Percentiles rank a stretch among this genome's conserved stretches.
phyloP scores from a whole-genome alignment of 306 rosid genomes.

The Vicia faba region DNA sequence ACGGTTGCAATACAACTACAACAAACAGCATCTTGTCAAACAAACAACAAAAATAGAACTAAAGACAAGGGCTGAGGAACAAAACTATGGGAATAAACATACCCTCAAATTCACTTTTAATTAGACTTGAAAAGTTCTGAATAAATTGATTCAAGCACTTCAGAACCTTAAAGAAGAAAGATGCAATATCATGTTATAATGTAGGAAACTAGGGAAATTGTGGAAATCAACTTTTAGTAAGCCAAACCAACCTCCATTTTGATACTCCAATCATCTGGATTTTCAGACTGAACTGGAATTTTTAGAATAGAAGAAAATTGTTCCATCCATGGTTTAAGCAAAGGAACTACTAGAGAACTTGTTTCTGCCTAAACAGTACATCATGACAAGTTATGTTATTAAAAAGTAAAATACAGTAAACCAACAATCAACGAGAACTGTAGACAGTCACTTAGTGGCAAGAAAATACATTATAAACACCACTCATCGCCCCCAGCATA shows the following conservation, averaged over 20 bases:
- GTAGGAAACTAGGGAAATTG: conserved; percentile 1
- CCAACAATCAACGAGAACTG: conserved; percentile 32
- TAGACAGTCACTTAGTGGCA: conserved; percentile 30
- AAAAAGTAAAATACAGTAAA: conserved; percentile 34
- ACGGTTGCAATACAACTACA: conserved; percentile 74
- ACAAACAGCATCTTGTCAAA: conserved; percentile 35
- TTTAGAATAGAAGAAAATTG: conserved; percentile 69
- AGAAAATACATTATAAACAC: conserved; percentile 75
- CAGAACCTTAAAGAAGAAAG: conserved; percentile 60
- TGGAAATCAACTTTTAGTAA: conserved; percentile 21
- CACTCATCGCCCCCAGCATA: conserved; percentile 85
- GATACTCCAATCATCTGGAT: conserved; percentile 91
- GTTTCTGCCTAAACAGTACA: conserved; percentile 74
- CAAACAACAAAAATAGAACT: conserved; percentile 33
- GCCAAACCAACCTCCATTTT: conserved; percentile 75
- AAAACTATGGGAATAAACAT: conserved; percentile 35
- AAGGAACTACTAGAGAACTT: conserved; percentile 57
- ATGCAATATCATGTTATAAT: conserved; percentile 23
- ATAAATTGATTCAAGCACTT: conserved; percentile 94
- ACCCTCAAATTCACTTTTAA: conserved; percentile 74
- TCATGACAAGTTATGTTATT: conserved; percentile 47
- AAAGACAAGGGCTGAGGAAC: conserved; percentile 23
- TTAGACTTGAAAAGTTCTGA: conserved; percentile 73
- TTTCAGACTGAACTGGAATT: conserved; percentile 77
- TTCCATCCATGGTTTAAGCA: conserved; percentile 86